phyloP scores from a whole-genome alignment of 129 eudicot species.

The Lactuca sativa region DNA sequence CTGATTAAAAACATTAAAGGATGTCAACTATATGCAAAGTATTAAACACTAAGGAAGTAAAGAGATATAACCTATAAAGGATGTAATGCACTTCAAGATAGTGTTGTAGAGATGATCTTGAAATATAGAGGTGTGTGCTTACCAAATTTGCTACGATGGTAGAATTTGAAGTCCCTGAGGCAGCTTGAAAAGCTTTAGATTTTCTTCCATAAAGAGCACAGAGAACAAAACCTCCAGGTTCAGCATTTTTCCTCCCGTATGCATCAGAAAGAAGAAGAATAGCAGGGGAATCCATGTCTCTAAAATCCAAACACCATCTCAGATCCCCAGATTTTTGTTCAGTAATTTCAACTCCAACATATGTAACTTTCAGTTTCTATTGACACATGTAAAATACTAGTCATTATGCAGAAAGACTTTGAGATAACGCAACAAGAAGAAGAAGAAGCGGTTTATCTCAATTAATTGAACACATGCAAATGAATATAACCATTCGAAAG shows the following conservation, averaged over 20 bases:
- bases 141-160: slow-evolving; percentile 69
- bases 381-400: slow-evolving; percentile 7
- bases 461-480: neutral
- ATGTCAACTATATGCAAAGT: slow-evolving; percentile 17
- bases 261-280: slow-evolving; percentile 73
- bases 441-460: neutral
- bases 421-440: neutral
- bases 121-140: slow-evolving; percentile 11
- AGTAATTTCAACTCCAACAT: slow-evolving; percentile 86
- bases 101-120: slow-evolving; percentile 3
- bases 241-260: slow-evolving; percentile 68
- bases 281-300: slow-evolving; percentile 91
- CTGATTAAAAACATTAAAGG: slow-evolving; percentile 38
- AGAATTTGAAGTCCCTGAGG: slow-evolving; percentile 74
- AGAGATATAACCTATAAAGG: neutral
- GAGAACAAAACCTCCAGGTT: slow-evolving; percentile 85
- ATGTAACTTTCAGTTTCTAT: slow-evolving; percentile 91
- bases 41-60: neutral
- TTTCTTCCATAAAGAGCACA: slow-evolving; percentile 93
- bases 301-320: slow-evolving; percentile 96
- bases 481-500: neutral
- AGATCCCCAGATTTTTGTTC: slow-evolving; percentile 80
- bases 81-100: neutral
- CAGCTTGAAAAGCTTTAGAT: slow-evolving; percentile 97
- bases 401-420: neutral